Conservation (phyloP, 768 basidiomycete genomes). For the Boletus reticuloceps region DNA sequence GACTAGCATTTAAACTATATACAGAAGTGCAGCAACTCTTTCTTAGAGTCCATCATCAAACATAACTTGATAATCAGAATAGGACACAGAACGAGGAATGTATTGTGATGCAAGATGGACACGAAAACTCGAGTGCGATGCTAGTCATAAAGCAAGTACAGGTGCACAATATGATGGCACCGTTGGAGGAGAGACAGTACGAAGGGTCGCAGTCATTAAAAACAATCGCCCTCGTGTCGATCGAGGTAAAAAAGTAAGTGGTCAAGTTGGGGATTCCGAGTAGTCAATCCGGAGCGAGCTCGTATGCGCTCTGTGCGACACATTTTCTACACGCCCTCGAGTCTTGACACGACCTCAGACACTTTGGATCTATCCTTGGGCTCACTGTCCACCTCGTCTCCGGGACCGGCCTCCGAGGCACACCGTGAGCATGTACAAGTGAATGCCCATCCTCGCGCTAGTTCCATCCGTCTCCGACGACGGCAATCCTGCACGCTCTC, state of each 20-base stretch:
- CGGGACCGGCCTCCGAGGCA: slow-evolving; percentile 44
- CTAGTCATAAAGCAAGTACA: neutral
- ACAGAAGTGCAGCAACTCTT: too few species aligned
- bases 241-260: neutral
- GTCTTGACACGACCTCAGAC: slow-evolving; percentile 34
- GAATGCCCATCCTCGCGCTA: slow-evolving; percentile 81
- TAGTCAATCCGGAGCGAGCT: too few species aligned
- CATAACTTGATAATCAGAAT: neutral
- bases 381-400: slow-evolving; percentile 30
- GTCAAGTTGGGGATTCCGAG: neutral
- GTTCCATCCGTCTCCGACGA: slow-evolving; percentile 64
- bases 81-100: slow-evolving; percentile 6
- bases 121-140: neutral
- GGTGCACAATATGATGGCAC: neutral
- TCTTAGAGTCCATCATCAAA: too few species aligned
- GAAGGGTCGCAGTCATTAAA: neutral
- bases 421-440: slow-evolving; percentile 73
- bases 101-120: slow-evolving; percentile 1
- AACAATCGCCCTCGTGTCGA: neutral
- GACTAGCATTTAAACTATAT: neutral
- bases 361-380: slow-evolving; percentile 52
- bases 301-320: too few species aligned
- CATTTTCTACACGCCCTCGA: slow-evolving; percentile 24
- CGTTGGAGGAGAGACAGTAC: too few species aligned
- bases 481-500: slow-evolving; percentile 57